These are phyloP conservation scores for Thuidium tamariscinum DNA, from an alignment of 225 moss, liverwort and hornwort species.

Conservation along the genomic window DNA sequence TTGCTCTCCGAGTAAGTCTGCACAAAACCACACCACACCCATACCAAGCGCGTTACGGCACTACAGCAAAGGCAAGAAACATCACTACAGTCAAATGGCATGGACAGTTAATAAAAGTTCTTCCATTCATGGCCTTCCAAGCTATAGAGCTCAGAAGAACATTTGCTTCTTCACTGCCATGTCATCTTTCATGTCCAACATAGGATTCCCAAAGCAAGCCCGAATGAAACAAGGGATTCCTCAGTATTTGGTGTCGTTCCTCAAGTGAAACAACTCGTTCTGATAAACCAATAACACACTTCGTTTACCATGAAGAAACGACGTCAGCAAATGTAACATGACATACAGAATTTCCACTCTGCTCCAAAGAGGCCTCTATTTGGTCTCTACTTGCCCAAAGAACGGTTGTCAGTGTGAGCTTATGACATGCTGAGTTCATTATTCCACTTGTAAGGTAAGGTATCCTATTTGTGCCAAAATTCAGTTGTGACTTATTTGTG, in stretches of 20 bases:
- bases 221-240: background rate
- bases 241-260: background rate
- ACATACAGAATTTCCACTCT: background rate
- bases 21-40: background rate
- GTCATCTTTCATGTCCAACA: background rate
- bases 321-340: background rate
- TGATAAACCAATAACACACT: background rate
- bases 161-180: background rate
- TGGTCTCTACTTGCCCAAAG: background rate
- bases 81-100: background rate
- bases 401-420: background rate
- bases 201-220: background rate
- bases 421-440: background rate
- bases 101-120: background rate
- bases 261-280: background rate
- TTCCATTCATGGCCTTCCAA: background rate
- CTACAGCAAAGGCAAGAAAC: background rate
- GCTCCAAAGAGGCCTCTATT: background rate
- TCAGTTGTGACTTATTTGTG: background rate
- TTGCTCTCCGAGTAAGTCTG: slow-evolving; percentile 83
- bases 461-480: background rate
- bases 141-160: background rate
- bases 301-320: background rate
- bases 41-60: background rate
- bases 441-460: background rate